phyloP scores from a whole-genome alignment of 148 eudicot species.

The Vaccinium vitisidaea region DNA sequence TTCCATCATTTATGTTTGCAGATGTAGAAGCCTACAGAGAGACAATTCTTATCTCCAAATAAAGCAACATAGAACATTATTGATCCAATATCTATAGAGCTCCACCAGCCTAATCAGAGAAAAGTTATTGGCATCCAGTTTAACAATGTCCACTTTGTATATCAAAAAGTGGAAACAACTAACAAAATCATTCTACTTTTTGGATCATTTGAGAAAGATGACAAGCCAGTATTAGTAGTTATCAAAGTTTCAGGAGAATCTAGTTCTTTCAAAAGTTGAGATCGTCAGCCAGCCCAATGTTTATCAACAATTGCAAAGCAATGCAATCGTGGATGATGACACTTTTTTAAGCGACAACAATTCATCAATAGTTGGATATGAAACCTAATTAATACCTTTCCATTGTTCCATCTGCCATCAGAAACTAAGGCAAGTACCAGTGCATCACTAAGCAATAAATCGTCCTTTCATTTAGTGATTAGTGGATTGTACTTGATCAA shows the following conservation, averaged over 20 bases:
- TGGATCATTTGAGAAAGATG: neutral
- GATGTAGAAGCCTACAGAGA: constrained; percentile 7
- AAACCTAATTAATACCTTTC: neutral
- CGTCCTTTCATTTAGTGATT: neutral
- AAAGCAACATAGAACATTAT: neutral
- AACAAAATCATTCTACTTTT: neutral
- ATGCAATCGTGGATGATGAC: neutral
- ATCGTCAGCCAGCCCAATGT: neutral
- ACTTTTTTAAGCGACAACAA: neutral
- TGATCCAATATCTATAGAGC: neutral
- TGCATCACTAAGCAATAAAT: neutral
- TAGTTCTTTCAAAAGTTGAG: neutral
- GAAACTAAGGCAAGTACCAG: neutral
- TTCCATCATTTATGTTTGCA: neutral
- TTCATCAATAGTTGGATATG: neutral
- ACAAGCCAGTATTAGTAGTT: neutral
- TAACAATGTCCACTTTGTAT: neutral
- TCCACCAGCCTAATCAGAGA: constrained; percentile 4
- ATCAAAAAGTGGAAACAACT: neutral
- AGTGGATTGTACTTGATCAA: neutral
- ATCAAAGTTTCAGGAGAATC: neutral
- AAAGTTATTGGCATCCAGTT: neutral
- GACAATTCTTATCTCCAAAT: neutral
- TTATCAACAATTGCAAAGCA: neutral
- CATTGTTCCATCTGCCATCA: neutral